Evolutionary conservation across 2,329 filamentous ascomycete genomes (phyloP).

Genomic region (Neofusicoccum kwambonambiense): DNA sequence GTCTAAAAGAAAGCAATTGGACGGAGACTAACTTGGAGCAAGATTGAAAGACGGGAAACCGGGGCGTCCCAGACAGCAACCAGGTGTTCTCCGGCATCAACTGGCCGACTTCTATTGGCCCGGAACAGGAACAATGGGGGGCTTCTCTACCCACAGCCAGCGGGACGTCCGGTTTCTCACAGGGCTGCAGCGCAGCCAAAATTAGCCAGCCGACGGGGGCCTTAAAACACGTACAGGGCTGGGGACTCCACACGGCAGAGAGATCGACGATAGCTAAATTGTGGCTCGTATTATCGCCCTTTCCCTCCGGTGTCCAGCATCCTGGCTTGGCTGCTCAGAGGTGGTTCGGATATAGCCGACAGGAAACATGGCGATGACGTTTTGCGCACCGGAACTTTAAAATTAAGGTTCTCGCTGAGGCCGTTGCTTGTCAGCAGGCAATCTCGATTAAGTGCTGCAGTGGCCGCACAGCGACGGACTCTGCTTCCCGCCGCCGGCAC

Average conservation of each 20-base stretch:
- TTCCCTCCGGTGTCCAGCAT: too few species aligned
- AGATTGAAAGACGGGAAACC: too few species aligned
- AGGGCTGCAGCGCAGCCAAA: neutral
- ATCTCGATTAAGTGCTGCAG: neutral
- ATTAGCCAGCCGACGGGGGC: neutral
- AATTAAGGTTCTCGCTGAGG: neutral
- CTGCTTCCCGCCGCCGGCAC: neutral
- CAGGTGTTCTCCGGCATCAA: too few species aligned
- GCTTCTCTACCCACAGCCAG: too few species aligned
- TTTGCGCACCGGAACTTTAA: neutral
- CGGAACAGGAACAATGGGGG: too few species aligned
- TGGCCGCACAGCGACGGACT: neutral
- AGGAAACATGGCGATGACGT: neutral
- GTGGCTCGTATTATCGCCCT: neutral
- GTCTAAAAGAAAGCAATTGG: neutral
- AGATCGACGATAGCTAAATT: neutral
- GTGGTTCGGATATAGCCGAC: neutral
- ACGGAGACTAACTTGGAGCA: too few species aligned
- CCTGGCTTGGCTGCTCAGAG: neutral
- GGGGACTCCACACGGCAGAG: neutral
- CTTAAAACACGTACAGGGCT: neutral
- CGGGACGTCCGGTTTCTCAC: neutral
- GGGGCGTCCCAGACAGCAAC: too few species aligned
- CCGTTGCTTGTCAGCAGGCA: neutral
- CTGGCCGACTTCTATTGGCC: too few species aligned